Evolutionary conservation across 495 filamentous ascomycete species (phyloP).

Genomic region (Trichodelitschia bisporula): DNA sequence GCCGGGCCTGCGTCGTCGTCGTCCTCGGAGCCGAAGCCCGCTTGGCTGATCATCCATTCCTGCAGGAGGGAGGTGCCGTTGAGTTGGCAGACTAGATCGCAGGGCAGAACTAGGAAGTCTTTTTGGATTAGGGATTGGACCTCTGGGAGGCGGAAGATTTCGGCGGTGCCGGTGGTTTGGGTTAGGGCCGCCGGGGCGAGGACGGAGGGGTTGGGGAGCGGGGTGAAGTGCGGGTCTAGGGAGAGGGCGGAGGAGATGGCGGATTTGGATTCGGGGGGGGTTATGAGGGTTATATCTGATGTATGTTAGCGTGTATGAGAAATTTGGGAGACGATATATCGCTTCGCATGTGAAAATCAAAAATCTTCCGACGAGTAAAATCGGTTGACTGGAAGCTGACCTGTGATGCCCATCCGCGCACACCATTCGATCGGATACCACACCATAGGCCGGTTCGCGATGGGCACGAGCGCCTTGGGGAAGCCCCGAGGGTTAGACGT

Average conservation of each 20-base stretch:
- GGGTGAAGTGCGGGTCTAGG: conserved; percentile 70
- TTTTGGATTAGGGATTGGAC: conserved; percentile 31
- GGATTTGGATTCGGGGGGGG: conserved; percentile 43
- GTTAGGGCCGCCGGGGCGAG: conserved; percentile 47
- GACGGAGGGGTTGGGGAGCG: conserved; percentile 49
- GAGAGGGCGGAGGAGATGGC: conserved; percentile 56
- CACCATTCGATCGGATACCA: conserved; percentile 88
- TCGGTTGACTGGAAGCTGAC: conserved; percentile 20
- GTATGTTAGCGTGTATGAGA: background rate
- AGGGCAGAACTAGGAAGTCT: conserved; percentile 79
- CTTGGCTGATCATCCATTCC: conserved; percentile 74
- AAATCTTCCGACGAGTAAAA: conserved; percentile 1
- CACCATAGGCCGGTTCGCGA: conserved; percentile 90
- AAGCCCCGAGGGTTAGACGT: conserved; percentile 71
- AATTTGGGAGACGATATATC: background rate
- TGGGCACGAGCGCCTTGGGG: conserved; percentile 73
- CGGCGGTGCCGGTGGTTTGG: conserved; percentile 62
- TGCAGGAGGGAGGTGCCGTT: conserved; percentile 59
- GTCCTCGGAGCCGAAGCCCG: conserved; percentile 26
- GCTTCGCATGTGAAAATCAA: background rate
- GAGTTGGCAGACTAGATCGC: conserved; percentile 81
- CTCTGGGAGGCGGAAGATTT: conserved; percentile 43
- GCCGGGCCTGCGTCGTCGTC: conserved; percentile 5
- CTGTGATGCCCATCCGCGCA: conserved; percentile 58
- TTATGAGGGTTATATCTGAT: conserved; percentile 61